These are phyloP conservation scores for Eimeria zaria DNA, from an alignment of 169 alveolate genomes.

Conservation along the genomic window DNA sequence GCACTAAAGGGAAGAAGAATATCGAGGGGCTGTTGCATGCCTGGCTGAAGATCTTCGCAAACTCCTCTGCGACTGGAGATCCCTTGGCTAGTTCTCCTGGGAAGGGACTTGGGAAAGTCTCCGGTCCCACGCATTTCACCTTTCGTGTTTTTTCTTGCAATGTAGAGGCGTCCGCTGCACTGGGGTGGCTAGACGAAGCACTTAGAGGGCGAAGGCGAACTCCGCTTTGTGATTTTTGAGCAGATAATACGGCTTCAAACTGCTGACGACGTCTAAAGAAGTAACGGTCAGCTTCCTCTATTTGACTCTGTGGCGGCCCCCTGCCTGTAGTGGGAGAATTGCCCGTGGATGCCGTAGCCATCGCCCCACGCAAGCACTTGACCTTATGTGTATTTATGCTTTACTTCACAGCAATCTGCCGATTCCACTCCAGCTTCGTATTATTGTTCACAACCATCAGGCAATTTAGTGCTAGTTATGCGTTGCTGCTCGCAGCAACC, in stretches of 20 bases:
- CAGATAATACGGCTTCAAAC: conserved; percentile 3
- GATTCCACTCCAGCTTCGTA: neutral
- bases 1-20: neutral
- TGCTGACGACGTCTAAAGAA: conserved; percentile 42
- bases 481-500: no score
- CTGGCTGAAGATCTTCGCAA: conserved; percentile 19
- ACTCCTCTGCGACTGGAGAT: conserved; percentile 18
- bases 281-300: conserved; percentile 31
- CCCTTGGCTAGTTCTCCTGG: conserved; percentile 24
- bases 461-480: no score
- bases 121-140: conserved; percentile 34
- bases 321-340: neutral
- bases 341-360: neutral
- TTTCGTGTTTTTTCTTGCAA: neutral
- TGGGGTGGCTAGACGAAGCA: neutral
- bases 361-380: neutral
- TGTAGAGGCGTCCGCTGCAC: neutral
- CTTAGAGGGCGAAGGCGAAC: conserved; percentile 5
- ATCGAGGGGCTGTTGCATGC: neutral
- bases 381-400: no score
- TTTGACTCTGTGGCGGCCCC: neutral
- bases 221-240: neutral
- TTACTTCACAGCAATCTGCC: neutral
- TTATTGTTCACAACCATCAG: no score
- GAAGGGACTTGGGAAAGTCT: conserved; percentile 27